Evolutionary conservation across 768 basidiomycete genomes (phyloP), one percentile per base, ranked within the genome.

Genomic region (Suillus occidentalis): DNA sequence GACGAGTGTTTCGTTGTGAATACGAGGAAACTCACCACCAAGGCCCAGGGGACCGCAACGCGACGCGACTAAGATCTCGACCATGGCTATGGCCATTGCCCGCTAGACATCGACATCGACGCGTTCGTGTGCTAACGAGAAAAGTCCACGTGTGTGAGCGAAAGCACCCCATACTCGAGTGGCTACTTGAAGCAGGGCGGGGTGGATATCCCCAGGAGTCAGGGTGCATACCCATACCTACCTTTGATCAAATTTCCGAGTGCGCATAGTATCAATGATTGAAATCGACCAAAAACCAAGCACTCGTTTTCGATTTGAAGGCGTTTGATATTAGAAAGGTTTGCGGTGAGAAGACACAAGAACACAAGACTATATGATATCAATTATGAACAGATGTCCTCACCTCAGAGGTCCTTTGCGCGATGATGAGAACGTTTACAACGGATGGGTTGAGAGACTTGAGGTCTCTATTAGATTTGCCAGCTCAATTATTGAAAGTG

Each of bases 181-280:
- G 8, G 18, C 0, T 6, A 28, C 28, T 28, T 4, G 8, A 36
- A 36, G 34, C 34, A 36, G 6, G 34, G 34, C 8, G 34, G n/a
- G n/a, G n/a, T n/a, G n/a, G n/a, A n/a, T n/a, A n/a, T n/a, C n/a
- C n/a, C n/a, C n/a, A n/a, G n/a, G n/a, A n/a, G n/a, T 34, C 34
- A 34, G 6, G 6, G 40, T 42, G 40, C 16, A 42, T 18, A 6
- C n/a, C 16, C 40, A 55, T 25, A 56, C 31, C 49, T 59, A 56
- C 22, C 49, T 60, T 63, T 64, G 28, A 67, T 61, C 47, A 3
- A 47, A 39, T 45, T 8, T 42, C 20, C 61, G 18, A 68, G 58
- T 12, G n/a, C n/a, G n/a, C n/a, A n/a, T n/a, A n/a, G n/a, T n/a
- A n/a, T n/a, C n/a, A n/a, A n/a, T n/a, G n/a, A n/a, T n/a, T n/a